phyloP scores from a whole-genome alignment of 2,329 filamentous ascomycete species.

The Cytospora chrysosperma region DNA sequence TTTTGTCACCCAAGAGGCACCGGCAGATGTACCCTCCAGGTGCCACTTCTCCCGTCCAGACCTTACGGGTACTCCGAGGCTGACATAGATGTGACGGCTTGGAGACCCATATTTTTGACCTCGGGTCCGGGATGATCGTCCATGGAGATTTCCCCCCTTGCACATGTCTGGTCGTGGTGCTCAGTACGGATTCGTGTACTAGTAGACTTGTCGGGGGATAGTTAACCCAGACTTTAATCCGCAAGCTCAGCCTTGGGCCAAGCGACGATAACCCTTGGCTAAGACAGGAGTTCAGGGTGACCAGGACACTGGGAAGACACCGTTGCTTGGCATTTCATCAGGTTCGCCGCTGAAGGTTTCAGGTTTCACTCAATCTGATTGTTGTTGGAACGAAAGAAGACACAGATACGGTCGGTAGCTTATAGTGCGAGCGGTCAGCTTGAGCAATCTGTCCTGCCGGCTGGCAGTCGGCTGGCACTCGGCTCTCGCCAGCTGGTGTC shows the following conservation, averaged over 20 bases:
- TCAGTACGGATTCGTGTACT: not conserved
- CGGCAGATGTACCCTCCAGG: not conserved
- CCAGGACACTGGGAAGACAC: no score
- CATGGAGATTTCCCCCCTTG: not conserved
- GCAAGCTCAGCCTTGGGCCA: not conserved
- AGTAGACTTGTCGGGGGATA: not conserved
- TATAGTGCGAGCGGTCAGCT: no score
- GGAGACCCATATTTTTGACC: not conserved
- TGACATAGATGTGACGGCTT: not conserved
- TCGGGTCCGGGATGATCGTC: not conserved
- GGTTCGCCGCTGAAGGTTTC: no score
- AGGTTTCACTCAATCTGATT: no score
- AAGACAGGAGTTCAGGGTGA: no score
- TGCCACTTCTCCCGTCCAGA: not conserved
- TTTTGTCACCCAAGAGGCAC: not conserved
- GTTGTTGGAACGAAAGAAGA: no score
- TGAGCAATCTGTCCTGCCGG: no score
- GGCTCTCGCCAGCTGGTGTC: not conserved
- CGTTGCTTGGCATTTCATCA: no score
- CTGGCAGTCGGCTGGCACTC: no score
- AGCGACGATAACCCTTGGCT: no score
- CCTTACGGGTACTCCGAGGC: not conserved
- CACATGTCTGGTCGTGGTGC: not conserved
- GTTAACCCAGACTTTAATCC: not conserved
- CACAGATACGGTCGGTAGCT: no score